Conservation (phyloP, 1,284 basidiomycete species). For the Anthracocystis walkeri region DNA sequence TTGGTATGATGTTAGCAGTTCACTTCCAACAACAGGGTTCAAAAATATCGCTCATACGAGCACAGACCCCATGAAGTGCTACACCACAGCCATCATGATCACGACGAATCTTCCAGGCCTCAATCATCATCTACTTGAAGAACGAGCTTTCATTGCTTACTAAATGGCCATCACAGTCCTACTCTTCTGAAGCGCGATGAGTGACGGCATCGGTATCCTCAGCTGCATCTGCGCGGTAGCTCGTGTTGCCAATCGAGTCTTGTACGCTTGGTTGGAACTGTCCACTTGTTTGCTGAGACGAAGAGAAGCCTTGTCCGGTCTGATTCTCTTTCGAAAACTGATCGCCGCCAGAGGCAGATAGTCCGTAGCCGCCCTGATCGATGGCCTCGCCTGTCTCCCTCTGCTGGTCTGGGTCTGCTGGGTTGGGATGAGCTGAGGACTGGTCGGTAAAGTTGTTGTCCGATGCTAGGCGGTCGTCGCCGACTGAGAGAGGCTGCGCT, state of each 20-base stretch:
- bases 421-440: constrained; percentile 38
- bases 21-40: background rate
- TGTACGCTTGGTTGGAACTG: constrained; percentile 45
- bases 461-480: constrained; percentile 42
- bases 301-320: constrained; percentile 45
- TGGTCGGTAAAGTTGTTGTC: constrained; percentile 48
- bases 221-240: constrained; percentile 25
- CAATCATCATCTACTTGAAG: background rate
- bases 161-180: no score
- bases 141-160: constrained; percentile 3
- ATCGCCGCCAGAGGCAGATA: constrained; percentile 41
- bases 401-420: constrained; percentile 19
- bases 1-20: background rate
- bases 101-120: background rate
- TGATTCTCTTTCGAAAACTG: constrained; percentile 45
- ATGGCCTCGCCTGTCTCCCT: constrained; percentile 35
- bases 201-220: constrained; percentile 19
- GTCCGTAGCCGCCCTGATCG: constrained; percentile 46
- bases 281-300: constrained; percentile 18
- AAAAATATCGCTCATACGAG: background rate
- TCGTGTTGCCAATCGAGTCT: constrained; percentile 33
- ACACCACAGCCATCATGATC: no score
- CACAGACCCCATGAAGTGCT: constrained; percentile 7
- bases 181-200: constrained; percentile 25
- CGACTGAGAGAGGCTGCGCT: constrained; percentile 34